phyloP scores from a whole-genome alignment of 768 basidiomycete species.

The Russula brevipes region DNA sequence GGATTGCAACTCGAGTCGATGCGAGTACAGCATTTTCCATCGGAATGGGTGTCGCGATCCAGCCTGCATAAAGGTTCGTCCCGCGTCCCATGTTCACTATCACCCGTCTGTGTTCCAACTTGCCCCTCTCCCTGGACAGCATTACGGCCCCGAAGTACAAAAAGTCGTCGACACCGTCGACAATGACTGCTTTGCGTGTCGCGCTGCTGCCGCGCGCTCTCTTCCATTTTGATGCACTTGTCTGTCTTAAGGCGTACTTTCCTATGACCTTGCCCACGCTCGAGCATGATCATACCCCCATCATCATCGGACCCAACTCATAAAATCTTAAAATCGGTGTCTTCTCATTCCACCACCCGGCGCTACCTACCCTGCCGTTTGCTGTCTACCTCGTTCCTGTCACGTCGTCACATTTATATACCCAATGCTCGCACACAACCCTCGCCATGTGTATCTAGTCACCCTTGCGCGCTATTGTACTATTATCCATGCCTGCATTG shows the following conservation, averaged over 20 bases:
- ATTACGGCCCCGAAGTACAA: slow-evolving; percentile 64
- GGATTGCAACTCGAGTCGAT: slow-evolving; percentile 62
- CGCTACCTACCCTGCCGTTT: background rate
- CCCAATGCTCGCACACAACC: slow-evolving; percentile 16
- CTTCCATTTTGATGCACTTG: slow-evolving; percentile 6
- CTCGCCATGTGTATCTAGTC: slow-evolving; percentile 15
- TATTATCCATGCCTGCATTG: slow-evolving; percentile 18
- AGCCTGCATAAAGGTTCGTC: slow-evolving; percentile 53
- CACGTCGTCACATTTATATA: slow-evolving; percentile 23
- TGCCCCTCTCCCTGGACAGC: slow-evolving; percentile 36
- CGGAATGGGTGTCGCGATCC: slow-evolving; percentile 49
- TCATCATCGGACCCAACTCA: slow-evolving; percentile 14
- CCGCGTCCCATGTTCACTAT: background rate
- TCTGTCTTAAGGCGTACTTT: background rate
- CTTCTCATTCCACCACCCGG: slow-evolving; percentile 6
- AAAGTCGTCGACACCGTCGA: slow-evolving; percentile 64
- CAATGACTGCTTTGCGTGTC: slow-evolving; percentile 66
- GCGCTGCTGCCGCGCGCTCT: slow-evolving; percentile 45
- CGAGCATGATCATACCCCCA: slow-evolving; percentile 15
- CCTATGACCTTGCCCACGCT: background rate
- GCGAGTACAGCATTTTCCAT: slow-evolving; percentile 61
- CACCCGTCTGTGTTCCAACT: background rate
- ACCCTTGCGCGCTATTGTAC: slow-evolving; percentile 20
- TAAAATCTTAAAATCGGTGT: background rate
- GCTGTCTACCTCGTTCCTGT: slow-evolving; percentile 7